phyloP scores from a whole-genome alignment of 2,329 filamentous ascomycete species.

The Atkinsonella texensis region DNA sequence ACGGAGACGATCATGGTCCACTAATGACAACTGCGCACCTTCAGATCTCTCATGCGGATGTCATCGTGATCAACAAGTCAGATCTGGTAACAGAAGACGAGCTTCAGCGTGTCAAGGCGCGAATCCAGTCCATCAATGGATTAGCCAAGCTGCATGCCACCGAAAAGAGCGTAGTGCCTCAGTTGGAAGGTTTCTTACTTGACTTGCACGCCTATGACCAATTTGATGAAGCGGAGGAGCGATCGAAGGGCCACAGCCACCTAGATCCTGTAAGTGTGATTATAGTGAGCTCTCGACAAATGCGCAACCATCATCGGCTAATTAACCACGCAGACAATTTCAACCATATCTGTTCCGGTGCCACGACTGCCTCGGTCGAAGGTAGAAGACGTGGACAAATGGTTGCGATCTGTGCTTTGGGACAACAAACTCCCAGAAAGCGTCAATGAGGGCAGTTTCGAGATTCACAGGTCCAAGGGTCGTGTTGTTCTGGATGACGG shows the following conservation, averaged over 20 bases:
- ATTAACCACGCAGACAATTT: constrained; percentile 52
- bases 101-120: constrained; percentile 53
- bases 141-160: constrained; percentile 78
- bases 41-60: constrained; percentile 93
- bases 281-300: neutral
- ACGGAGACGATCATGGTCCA: constrained; percentile 45
- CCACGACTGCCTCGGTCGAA: constrained; percentile 45
- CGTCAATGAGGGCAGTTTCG: constrained; percentile 37
- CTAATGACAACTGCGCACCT: constrained; percentile 86
- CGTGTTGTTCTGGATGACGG: constrained; percentile 56
- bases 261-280: constrained; percentile 60
- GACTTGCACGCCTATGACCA: constrained; percentile 90
- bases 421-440: constrained; percentile 49
- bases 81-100: constrained; percentile 67
- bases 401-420: constrained; percentile 79
- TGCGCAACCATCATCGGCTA: constrained; percentile 5
- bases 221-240: constrained; percentile 60
- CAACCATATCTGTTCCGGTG: constrained; percentile 63
- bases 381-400: constrained; percentile 58
- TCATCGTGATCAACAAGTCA: constrained; percentile 86
- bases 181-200: constrained; percentile 74
- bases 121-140: constrained; percentile 78
- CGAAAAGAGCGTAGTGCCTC: constrained; percentile 64
- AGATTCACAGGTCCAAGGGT: constrained; percentile 83
- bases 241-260: constrained; percentile 73